phyloP scores from a whole-genome alignment of 257 asterid species.

The Nemophila menziesii region DNA sequence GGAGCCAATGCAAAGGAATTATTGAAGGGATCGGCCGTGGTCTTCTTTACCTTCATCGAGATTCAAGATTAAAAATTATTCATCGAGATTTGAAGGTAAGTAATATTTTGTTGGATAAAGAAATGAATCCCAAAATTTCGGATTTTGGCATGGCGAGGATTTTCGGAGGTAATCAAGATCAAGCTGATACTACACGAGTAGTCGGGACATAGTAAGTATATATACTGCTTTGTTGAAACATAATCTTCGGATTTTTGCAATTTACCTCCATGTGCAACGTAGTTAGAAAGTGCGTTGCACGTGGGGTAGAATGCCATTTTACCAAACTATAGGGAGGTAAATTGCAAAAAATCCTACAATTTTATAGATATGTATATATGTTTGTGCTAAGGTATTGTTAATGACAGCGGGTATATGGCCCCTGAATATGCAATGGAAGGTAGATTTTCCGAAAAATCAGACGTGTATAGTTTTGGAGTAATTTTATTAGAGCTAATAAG shows the following conservation, averaged over 20 bases:
- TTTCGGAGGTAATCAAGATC: conserved; percentile 69
- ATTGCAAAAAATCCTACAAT: too few relatives aligned
- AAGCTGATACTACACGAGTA: conserved; percentile 63
- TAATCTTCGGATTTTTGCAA: neutral
- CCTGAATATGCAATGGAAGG: conserved; percentile 99
- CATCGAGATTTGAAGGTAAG: conserved; percentile 82
- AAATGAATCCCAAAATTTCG: conserved; percentile 85
- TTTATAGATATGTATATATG: neutral
- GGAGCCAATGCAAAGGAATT: conserved; percentile 48
- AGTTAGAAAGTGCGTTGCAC: too few relatives aligned
- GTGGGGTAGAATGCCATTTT: too few relatives aligned
- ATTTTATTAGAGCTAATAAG: conserved; percentile 63
- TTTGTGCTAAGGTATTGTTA: neutral
- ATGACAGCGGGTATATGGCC: conserved; percentile 78
- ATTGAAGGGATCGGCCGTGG: conserved; percentile 90
- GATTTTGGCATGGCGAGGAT: conserved; percentile 96
- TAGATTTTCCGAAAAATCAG: conserved; percentile 66
- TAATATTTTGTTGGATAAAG: conserved; percentile 72
- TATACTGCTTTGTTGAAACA: neutral
- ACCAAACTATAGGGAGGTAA: too few relatives aligned
- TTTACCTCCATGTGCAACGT: neutral
- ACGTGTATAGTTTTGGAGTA: conserved; percentile 81
- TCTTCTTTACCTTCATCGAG: conserved; percentile 75
- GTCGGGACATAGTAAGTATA: conserved; percentile 81
- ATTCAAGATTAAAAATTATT: conserved; percentile 75